phyloP scores from a whole-genome alignment of 176 grass and related monocot species.

The Saccharum spontaneum region DNA sequence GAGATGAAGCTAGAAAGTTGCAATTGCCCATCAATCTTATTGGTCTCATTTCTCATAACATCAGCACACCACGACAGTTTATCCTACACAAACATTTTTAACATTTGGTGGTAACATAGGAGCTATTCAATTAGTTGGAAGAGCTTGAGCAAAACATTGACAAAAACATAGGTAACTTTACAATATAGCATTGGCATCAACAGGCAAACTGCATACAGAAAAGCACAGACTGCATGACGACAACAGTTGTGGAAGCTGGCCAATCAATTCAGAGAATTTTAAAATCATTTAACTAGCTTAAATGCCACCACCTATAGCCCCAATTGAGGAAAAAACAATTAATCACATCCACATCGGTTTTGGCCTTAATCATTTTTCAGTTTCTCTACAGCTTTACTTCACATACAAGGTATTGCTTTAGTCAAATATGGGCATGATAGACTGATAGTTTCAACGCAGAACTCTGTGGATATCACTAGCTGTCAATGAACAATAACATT shows the following conservation, averaged over 20 bases:
- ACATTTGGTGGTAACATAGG: neutral
- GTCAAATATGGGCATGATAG: constrained; percentile 8
- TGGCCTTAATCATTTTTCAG: constrained; percentile 21
- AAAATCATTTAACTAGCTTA: neutral
- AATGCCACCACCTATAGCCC: constrained; percentile 13
- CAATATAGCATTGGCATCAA: neutral
- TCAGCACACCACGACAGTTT: neutral
- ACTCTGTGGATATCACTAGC: constrained; percentile 30
- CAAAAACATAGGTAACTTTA: neutral
- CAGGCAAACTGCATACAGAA: neutral
- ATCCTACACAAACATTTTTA: neutral
- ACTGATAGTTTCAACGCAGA: constrained; percentile 9
- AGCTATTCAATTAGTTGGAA: neutral
- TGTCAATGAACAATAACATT: constrained; percentile 25
- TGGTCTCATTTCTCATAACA: neutral
- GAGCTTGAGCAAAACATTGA: neutral
- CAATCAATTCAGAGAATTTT: constrained; percentile 27
- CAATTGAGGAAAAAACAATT: constrained; percentile 27
- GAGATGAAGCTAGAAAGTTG: neutral
- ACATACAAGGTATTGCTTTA: constrained; percentile 15
- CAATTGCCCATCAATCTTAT: neutral
- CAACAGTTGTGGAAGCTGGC: neutral
- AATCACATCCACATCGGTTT: constrained; percentile 32
- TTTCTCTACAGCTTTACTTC: constrained; percentile 33
- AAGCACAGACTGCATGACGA: neutral